Percentiles rank a stretch among this genome's conserved stretches.
Conservation (phyloP, 148 eudicot genomes). For the Dysphania ambrosioides region DNA sequence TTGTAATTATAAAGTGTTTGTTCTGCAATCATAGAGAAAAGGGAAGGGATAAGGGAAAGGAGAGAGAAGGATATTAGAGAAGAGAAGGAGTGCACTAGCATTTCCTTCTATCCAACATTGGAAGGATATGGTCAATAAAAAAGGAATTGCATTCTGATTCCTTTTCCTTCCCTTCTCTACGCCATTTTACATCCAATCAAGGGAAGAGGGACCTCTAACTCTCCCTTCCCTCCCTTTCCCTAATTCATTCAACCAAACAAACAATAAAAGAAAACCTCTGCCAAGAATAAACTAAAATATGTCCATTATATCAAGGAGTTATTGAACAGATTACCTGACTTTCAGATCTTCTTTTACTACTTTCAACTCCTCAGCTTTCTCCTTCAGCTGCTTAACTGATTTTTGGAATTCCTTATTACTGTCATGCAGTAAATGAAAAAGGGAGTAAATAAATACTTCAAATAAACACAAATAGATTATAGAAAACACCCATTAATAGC, state of each 20-base stretch:
- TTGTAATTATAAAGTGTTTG: background rate
- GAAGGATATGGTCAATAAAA: background rate
- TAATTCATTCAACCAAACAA: background rate
- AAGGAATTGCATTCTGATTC: background rate
- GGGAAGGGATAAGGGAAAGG: background rate
- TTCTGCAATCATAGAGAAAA: background rate
- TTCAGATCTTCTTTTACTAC: constrained; percentile 76
- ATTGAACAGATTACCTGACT: constrained; percentile 50
- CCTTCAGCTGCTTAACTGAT: constrained; percentile 76
- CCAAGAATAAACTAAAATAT: background rate
- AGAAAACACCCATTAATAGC: background rate
- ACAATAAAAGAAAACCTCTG: background rate
- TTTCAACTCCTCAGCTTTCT: constrained; percentile 78
- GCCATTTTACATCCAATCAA: background rate
- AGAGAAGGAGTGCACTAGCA: constrained; percentile 22
- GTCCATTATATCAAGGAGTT: background rate
- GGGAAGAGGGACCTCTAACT: background rate
- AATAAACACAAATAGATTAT: background rate
- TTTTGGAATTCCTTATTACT: constrained; percentile 83
- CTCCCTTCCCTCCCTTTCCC: background rate
- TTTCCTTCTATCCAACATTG: background rate
- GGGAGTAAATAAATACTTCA: background rate
- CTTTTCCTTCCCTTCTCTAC: too few relatives aligned
- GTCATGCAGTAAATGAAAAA: constrained; percentile 23
- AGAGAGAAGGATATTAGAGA: background rate